Evolutionary conservation across 225 moss, liverwort and hornwort species (phyloP).

Genomic region (Neckera pumila): DNA sequence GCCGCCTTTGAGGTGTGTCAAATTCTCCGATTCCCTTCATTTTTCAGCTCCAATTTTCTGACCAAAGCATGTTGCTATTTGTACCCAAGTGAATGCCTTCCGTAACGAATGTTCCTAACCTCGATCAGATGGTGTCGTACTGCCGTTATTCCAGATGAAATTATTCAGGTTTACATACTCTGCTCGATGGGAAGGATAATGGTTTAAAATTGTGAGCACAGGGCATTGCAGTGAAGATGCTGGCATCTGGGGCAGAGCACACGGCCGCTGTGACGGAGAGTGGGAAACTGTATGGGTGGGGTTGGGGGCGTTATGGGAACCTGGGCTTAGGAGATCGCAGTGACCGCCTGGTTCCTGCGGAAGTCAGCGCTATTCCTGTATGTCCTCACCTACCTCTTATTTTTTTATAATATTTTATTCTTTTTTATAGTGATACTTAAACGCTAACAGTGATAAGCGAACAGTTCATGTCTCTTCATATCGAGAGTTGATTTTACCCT

Average conservation of each 20-base stretch:
- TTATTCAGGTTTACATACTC: background rate
- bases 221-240: slow-evolving; percentile 53
- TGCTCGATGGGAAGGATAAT: background rate
- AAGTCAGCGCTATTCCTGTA: slow-evolving; percentile 43
- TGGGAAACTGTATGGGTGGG: slow-evolving; percentile 61
- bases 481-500: no score
- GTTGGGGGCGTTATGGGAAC: slow-evolving; percentile 63
- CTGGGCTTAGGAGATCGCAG: slow-evolving; percentile 49
- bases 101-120: background rate
- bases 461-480: background rate
- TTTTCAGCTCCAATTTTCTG: background rate
- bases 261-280: slow-evolving; percentile 53
- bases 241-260: slow-evolving; percentile 64
- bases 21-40: background rate
- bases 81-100: background rate
- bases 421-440: no score
- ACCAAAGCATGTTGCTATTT: background rate
- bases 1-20: slow-evolving; percentile 31
- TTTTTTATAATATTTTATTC: no score
- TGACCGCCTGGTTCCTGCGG: slow-evolving; percentile 42
- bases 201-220: background rate
- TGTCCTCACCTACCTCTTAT: background rate
- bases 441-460: background rate
- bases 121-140: background rate
- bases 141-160: background rate